These are phyloP conservation scores for Chernovozyma aurita DNA, from an alignment of 1,139 yeast species.

Conservation along the genomic window DNA sequence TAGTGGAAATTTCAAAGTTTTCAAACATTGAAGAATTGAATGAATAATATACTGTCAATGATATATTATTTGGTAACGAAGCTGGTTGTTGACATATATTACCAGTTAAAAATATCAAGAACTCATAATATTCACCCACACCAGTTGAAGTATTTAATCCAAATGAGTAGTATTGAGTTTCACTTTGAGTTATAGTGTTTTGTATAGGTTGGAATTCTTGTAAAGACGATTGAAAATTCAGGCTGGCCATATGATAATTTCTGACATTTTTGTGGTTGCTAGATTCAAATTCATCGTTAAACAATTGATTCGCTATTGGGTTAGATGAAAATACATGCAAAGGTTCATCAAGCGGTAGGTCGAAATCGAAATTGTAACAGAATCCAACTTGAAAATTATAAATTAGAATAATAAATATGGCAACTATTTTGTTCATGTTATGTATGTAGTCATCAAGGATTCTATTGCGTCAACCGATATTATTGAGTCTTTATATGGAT, in stretches of 20 bases:
- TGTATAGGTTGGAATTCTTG: not conserved
- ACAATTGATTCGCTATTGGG: slow-evolving; percentile 2
- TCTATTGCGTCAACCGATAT: too few relatives aligned
- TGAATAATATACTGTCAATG: slow-evolving; percentile 47
- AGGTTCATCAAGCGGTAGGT: not conserved
- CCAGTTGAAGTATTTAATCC: slow-evolving; percentile 43
- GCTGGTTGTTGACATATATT: slow-evolving; percentile 52
- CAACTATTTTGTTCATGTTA: not conserved
- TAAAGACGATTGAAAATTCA: not conserved
- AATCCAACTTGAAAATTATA: not conserved
- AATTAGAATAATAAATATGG: too few relatives aligned
- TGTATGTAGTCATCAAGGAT: too few relatives aligned
- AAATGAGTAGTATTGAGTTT: slow-evolving; percentile 42
- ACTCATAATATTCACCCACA: slow-evolving; percentile 46
- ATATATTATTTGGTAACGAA: slow-evolving; percentile 25
- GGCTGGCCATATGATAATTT: not conserved
- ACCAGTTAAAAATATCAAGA: slow-evolving; percentile 56
- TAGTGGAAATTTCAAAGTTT: slow-evolving; percentile 27
- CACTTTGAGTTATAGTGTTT: slow-evolving; percentile 30
- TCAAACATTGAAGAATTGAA: slow-evolving; percentile 39
- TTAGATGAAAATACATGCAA: not conserved
- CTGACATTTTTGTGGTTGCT: not conserved
- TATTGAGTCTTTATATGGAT: too few relatives aligned
- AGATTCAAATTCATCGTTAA: not conserved
- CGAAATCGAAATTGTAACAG: not conserved